A percentile compares a stretch with the other conserved stretches of the same genome.
These are phyloP conservation scores for Chenopodium quinoa DNA, from an alignment of 148 eudicot genomes.

Conservation along the genomic window DNA sequence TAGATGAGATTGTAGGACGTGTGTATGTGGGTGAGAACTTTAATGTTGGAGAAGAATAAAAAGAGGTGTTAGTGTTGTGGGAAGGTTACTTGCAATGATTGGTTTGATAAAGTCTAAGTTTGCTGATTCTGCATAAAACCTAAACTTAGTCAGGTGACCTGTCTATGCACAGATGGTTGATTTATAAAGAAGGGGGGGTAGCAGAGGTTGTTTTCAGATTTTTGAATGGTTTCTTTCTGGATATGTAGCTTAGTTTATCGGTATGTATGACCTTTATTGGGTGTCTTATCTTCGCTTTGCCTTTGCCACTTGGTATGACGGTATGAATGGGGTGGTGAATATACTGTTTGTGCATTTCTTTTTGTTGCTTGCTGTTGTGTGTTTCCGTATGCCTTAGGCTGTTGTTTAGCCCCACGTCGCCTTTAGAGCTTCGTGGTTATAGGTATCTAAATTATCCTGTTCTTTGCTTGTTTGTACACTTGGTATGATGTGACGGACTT, in stretches of 20 bases:
- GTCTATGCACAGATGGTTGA: slow-evolving; percentile 21
- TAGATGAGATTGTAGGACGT: neutral
- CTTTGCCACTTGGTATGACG: slow-evolving; percentile 10
- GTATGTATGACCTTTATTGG: slow-evolving; percentile 14
- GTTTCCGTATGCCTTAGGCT: neutral
- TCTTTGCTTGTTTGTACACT: neutral
- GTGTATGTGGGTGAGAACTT: neutral
- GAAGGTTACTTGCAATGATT: slow-evolving; percentile 26
- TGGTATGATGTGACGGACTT: neutral
- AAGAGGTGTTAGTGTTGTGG: neutral
- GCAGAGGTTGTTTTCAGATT: slow-evolving; percentile 28
- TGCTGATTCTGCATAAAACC: slow-evolving; percentile 17
- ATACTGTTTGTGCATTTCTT: slow-evolving; percentile 13
- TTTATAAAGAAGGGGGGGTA: neutral
- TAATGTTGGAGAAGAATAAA: neutral
- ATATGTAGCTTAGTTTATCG: slow-evolving; percentile 8
- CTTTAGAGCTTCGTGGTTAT: neutral
- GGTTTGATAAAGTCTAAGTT: slow-evolving; percentile 25
- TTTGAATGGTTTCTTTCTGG: neutral
- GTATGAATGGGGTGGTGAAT: neutral
- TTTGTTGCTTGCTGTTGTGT: slow-evolving; percentile 13
- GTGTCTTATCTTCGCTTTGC: slow-evolving; percentile 21
- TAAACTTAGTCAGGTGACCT: slow-evolving; percentile 25
- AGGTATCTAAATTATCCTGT: neutral
- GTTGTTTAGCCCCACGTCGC: neutral